phyloP scores from a whole-genome alignment of 306 rosid species.

The Geum urbanum region DNA sequence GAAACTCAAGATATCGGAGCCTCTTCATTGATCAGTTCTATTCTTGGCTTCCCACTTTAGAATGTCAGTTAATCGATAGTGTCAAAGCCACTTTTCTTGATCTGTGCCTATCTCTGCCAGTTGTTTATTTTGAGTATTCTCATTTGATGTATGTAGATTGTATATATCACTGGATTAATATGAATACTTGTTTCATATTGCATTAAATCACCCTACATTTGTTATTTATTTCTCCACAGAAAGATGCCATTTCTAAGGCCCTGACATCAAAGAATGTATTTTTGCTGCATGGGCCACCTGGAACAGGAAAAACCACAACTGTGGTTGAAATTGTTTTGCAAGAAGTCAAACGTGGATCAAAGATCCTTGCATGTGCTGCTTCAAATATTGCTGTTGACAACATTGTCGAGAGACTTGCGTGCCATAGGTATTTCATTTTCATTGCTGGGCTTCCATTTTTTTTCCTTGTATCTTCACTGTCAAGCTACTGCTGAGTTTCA shows the following conservation, averaged over 20 bases:
- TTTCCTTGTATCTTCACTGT: not conserved
- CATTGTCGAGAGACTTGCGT: slow-evolving; percentile 91
- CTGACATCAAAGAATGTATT: slow-evolving; percentile 75
- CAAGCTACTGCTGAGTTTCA: not conserved
- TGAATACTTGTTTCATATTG: slow-evolving; percentile 23
- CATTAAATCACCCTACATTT: slow-evolving; percentile 15
- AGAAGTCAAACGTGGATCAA: slow-evolving; percentile 95
- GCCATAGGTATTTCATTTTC: slow-evolving; percentile 53
- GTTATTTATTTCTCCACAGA: slow-evolving; percentile 39
- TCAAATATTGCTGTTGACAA: slow-evolving; percentile 99
- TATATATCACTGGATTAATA: slow-evolving; percentile 9
- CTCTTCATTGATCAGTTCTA: not conserved
- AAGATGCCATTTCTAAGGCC: slow-evolving; percentile 86
- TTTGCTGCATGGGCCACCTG: slow-evolving; percentile 98
- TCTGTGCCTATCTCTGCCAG: not conserved
- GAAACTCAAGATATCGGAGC: not conserved
- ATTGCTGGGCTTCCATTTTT: not conserved
- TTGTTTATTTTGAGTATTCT: not conserved
- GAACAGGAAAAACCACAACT: slow-evolving; percentile 96
- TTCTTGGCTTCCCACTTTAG: not conserved
- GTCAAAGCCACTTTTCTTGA: not conserved
- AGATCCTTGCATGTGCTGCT: slow-evolving; percentile 96
- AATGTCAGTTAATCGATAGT: not conserved
- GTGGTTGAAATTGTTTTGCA: slow-evolving; percentile 95
- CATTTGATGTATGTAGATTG: not conserved